Conservation (phyloP, 1,284 basidiomycete species). For the Boletus holoroseus region DNA sequence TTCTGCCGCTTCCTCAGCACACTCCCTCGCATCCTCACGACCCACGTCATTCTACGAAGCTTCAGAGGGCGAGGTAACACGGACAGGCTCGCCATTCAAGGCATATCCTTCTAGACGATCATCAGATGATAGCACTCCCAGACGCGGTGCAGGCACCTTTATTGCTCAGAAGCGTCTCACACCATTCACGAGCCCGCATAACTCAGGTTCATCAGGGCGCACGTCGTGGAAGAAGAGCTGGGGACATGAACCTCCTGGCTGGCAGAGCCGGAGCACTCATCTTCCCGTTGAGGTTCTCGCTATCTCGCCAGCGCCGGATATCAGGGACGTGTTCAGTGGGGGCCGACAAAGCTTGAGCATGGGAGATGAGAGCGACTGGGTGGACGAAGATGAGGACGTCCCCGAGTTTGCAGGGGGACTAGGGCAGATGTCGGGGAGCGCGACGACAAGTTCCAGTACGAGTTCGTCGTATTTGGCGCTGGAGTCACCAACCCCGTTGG, state of each 20-base stretch:
- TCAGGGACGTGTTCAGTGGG: constrained; percentile 69
- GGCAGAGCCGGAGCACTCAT: constrained; percentile 66
- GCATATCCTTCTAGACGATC: constrained; percentile 37
- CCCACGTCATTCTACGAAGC: constrained; percentile 71
- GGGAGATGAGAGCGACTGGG: constrained; percentile 78
- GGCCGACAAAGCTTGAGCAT: constrained; percentile 53
- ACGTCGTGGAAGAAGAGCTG: constrained; percentile 83
- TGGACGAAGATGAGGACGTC: constrained; percentile 75
- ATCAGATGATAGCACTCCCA: constrained; percentile 44
- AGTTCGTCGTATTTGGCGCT: constrained; percentile 24
- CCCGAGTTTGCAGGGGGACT: constrained; percentile 72
- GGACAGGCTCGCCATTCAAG: constrained; percentile 52
- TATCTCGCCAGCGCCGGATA: constrained; percentile 55
- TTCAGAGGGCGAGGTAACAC: constrained; percentile 56
- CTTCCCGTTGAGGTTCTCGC: constrained; percentile 68
- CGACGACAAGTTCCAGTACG: constrained; percentile 23
- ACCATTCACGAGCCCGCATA: constrained; percentile 54
- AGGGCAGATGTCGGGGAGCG: constrained; percentile 57
- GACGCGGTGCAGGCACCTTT: constrained; percentile 50
- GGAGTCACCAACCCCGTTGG: constrained; percentile 34
- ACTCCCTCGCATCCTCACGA: constrained; percentile 66
- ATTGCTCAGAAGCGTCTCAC: constrained; percentile 70
- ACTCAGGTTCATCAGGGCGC: constrained; percentile 47
- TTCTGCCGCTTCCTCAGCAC: constrained; percentile 67
- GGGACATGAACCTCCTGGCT: constrained; percentile 78